phyloP scores from a whole-genome alignment of 768 basidiomycete species.

The Neoboletus subvelutipes region DNA sequence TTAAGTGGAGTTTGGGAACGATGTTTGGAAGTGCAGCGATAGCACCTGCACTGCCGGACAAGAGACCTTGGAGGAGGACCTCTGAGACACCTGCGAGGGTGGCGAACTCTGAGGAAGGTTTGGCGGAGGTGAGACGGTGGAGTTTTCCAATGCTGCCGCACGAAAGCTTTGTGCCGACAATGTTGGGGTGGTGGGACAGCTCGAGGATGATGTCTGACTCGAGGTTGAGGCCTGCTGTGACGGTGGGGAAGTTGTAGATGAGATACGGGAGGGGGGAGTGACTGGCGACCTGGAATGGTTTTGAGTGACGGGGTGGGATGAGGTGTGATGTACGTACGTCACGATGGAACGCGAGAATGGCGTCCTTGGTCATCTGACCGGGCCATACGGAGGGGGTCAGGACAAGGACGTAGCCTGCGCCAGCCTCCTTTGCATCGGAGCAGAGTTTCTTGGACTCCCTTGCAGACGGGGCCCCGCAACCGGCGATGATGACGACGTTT shows the following conservation, averaged over 20 bases:
- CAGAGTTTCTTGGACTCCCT: constrained; percentile 72
- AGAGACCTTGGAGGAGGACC: constrained; percentile 59
- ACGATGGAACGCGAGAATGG: constrained; percentile 64
- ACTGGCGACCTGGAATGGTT: constrained; percentile 54
- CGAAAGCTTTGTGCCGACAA: constrained; percentile 83
- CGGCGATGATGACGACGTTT: constrained; percentile 70
- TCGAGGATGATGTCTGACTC: constrained; percentile 73
- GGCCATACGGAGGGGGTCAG: constrained; percentile 74
- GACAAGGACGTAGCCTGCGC: constrained; percentile 79
- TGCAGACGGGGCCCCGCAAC: constrained; percentile 80
- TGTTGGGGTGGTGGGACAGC: constrained; percentile 77
- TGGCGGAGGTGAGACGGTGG: constrained; percentile 64
- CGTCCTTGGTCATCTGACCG: constrained; percentile 58
- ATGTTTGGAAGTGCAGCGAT: constrained; percentile 67
- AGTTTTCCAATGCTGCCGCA: constrained; percentile 86
- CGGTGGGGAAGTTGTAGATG: constrained; percentile 86
- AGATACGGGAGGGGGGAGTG: constrained; percentile 67
- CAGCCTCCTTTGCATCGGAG: constrained; percentile 72
- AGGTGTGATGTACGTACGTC: constrained; percentile 40
- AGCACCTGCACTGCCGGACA: constrained; percentile 60
- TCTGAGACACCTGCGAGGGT: constrained; percentile 79
- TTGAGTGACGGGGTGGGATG: neutral
- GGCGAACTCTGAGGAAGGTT: constrained; percentile 54
- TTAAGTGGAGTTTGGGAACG: constrained; percentile 55
- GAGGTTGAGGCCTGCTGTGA: constrained; percentile 80